These are phyloP conservation scores for Penicillium hesseltinei DNA, from an alignment of 2,329 filamentous ascomycete species.

Conservation along the genomic window DNA sequence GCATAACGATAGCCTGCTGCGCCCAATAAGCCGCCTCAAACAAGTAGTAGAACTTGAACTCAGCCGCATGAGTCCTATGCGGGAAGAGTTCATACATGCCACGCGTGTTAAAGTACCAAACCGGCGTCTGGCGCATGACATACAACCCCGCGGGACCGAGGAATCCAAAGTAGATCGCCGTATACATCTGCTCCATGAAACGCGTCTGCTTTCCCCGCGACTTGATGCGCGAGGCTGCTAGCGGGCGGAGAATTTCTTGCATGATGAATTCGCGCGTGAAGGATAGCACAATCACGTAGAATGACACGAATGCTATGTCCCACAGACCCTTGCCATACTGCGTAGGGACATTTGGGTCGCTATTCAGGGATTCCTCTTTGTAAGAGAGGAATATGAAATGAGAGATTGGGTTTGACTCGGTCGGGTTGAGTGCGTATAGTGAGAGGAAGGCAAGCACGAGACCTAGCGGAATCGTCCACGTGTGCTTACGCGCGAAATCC, in stretches of 20 bases:
- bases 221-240: conserved; percentile 67
- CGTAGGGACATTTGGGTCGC: conserved; percentile 39
- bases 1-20: conserved; percentile 81
- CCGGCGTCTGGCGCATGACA: conserved; percentile 82
- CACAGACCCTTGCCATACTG: conserved; percentile 84
- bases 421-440: conserved; percentile 70
- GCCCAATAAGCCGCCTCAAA: conserved; percentile 91
- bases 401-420: conserved; percentile 70
- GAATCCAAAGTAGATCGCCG: conserved; percentile 78
- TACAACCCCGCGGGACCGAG: conserved; percentile 79
- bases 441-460: conserved; percentile 61
- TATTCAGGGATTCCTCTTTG: conserved; percentile 51
- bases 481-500: conserved; percentile 43
- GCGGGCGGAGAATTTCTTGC: conserved; percentile 76
- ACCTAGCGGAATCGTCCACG: conserved; percentile 67
- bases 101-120: conserved; percentile 88
- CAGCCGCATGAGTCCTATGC: conserved; percentile 70
- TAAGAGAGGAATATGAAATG: conserved; percentile 86
- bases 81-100: conserved; percentile 87
- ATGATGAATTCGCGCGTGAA: conserved; percentile 94
- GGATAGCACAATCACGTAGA: conserved; percentile 81
- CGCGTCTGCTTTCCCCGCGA: conserved; percentile 73
- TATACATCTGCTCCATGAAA: conserved; percentile 94
- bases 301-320: conserved; percentile 79
- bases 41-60: conserved; percentile 90